A percentile compares a stretch with the other conserved stretches of the same genome.
phyloP scores from a whole-genome alignment of 202 grass and related monocot species.

The Panicum hallii region DNA sequence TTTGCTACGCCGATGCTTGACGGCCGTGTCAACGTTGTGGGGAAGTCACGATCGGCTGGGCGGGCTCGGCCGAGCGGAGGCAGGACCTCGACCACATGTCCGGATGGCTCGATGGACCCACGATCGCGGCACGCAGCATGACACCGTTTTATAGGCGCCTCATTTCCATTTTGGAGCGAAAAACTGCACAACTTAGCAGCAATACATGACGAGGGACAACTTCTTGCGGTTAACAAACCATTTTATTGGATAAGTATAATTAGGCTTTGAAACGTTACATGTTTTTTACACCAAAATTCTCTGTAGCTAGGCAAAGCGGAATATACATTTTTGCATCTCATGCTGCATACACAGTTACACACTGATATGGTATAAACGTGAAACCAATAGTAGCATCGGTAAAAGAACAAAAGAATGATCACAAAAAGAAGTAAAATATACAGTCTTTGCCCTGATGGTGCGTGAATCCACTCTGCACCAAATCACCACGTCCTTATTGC shows the following conservation, averaged over 20 bases:
- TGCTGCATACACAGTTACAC: conserved; percentile 30
- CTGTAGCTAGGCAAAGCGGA: conserved; percentile 38
- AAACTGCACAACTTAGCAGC: background rate
- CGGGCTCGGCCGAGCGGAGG: background rate
- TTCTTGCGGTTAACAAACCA: background rate
- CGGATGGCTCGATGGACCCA: background rate
- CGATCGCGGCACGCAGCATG: background rate
- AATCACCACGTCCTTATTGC: conserved; percentile 45
- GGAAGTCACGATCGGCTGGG: background rate
- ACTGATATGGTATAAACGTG: background rate
- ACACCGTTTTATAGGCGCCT: background rate
- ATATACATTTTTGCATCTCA: conserved; percentile 43
- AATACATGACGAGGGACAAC: background rate
- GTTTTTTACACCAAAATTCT: conserved; percentile 52
- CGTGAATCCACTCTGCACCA: conserved; percentile 24
- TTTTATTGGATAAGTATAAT: conserved; percentile 39
- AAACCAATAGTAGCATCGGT: conserved; percentile 27
- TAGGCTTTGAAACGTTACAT: background rate
- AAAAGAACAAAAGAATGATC: conserved; percentile 70
- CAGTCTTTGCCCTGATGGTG: conserved; percentile 34
- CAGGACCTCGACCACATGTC: background rate
- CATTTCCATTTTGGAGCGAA: background rate
- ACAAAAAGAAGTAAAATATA: conserved; percentile 42
- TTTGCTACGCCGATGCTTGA: background rate
- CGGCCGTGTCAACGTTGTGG: no score